phyloP scores from a whole-genome alignment of 768 basidiomycete species.

The Omphalotus guepiniiformis region DNA sequence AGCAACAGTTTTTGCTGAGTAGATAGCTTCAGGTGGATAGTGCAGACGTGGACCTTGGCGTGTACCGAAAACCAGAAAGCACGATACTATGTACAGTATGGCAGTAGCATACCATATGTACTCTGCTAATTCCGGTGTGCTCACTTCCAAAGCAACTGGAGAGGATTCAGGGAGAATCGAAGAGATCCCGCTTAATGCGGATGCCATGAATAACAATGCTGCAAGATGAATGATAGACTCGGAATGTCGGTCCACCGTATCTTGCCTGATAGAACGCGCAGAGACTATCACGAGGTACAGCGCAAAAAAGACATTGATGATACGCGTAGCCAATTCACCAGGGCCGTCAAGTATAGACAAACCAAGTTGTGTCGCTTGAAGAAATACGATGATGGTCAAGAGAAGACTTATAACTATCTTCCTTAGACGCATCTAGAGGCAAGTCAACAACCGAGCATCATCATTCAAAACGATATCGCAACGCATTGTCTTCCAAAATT shows the following conservation, averaged over 20 bases:
- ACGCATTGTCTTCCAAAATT: slow-evolving; percentile 57
- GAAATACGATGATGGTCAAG: slow-evolving; percentile 40
- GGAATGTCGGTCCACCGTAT: slow-evolving; percentile 36
- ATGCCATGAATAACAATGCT: slow-evolving; percentile 45
- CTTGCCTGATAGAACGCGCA: slow-evolving; percentile 46
- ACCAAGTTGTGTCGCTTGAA: slow-evolving; percentile 54
- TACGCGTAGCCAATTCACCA: slow-evolving; percentile 30
- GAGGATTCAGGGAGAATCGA: slow-evolving; percentile 54
- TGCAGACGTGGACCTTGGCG: slow-evolving; percentile 74
- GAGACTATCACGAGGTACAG: slow-evolving; percentile 57
- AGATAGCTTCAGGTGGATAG: slow-evolving; percentile 69
- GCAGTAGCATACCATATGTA: slow-evolving; percentile 52
- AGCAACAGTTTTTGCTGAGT: slow-evolving; percentile 64
- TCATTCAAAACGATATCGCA: background rate
- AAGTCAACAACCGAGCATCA: background rate
- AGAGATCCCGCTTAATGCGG: slow-evolving; percentile 37
- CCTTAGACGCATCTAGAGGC: slow-evolving; percentile 49
- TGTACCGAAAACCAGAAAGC: slow-evolving; percentile 42
- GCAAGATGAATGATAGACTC: slow-evolving; percentile 60
- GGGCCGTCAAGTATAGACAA: slow-evolving; percentile 40
- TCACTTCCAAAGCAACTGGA: slow-evolving; percentile 24
- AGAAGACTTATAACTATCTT: slow-evolving; percentile 50
- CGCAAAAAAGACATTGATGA: slow-evolving; percentile 49
- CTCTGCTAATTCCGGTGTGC: slow-evolving; percentile 14
- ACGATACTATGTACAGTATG: slow-evolving; percentile 43